phyloP scores from a whole-genome alignment of 73 alveolate species.

The Tetrahymena thermophila region DNA sequence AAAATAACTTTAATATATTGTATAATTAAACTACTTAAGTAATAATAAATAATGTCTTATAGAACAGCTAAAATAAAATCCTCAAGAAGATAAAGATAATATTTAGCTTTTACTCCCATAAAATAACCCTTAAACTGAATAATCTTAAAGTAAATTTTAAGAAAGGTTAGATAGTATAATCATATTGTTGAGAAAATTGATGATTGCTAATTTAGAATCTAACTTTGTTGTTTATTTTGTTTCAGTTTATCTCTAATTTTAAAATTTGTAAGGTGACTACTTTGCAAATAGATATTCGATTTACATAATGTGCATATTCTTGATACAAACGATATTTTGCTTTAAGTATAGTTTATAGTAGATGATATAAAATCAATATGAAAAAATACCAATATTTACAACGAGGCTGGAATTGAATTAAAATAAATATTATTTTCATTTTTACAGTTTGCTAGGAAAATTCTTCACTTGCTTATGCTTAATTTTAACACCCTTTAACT shows the following conservation, averaged over 20 bases:
- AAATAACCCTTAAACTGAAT: too few relatives aligned
- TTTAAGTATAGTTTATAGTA: background rate
- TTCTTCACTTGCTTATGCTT: background rate
- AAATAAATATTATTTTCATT: background rate
- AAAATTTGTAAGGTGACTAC: background rate
- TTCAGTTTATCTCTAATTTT: background rate
- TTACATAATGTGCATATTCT: background rate
- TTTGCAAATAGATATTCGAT: background rate
- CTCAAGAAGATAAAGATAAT: background rate
- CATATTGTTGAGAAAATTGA: background rate
- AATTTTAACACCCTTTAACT: background rate
- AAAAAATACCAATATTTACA: background rate
- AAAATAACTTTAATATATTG: background rate
- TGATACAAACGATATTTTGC: background rate
- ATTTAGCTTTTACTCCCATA: background rate
- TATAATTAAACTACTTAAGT: background rate
- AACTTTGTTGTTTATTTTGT: background rate
- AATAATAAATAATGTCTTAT: too few relatives aligned
- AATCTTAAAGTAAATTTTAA: background rate
- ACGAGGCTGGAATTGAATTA: background rate
- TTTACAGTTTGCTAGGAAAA: background rate
- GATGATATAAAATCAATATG: background rate
- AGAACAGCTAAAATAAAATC: background rate
- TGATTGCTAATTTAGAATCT: background rate
- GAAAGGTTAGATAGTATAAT: background rate